Percentiles rank a stretch among this genome's conserved stretches.
Conservation (phyloP, 345 rosid genomes). For the Eucalyptus pauciflora region DNA sequence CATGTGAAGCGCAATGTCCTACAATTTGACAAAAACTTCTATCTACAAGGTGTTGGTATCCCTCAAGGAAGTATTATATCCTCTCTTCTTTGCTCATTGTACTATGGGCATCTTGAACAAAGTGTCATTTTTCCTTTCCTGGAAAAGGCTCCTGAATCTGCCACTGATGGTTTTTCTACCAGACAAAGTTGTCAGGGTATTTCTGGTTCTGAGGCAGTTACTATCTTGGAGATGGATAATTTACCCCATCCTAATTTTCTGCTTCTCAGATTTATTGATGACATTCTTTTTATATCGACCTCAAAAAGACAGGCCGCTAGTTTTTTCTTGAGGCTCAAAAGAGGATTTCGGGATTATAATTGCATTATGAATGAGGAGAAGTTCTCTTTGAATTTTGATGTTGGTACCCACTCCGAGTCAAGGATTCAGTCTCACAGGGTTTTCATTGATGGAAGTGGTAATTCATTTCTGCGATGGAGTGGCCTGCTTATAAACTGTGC, state of each 20-base stretch:
- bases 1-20: constrained; percentile 55
- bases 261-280: constrained; percentile 69
- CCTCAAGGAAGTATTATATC: constrained; percentile 84
- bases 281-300: constrained; percentile 68
- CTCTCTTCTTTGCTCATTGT: constrained; percentile 63
- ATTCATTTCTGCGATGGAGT: constrained; percentile 61
- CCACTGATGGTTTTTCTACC: constrained; percentile 1
- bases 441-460: constrained; percentile 41
- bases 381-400: constrained; percentile 50
- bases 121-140: constrained; percentile 62
- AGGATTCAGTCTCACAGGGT: constrained; percentile 22
- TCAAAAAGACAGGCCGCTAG: constrained; percentile 53
- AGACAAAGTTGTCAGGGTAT: not conserved
- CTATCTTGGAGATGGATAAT: not conserved
- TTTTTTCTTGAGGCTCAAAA: constrained; percentile 31
- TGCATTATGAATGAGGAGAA: constrained; percentile 74
- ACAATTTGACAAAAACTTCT: constrained; percentile 36
- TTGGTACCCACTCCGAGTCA: constrained; percentile 6
- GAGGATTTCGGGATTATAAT: constrained; percentile 65
- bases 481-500: constrained; percentile 63
- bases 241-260: constrained; percentile 17
- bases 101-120: constrained; percentile 69
- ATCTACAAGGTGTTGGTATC: constrained; percentile 56
- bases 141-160: constrained; percentile 12
- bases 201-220: not conserved